Conservation (phyloP, 2,329 filamentous ascomycete species). For the Fusarium sterilihyphosum region DNA sequence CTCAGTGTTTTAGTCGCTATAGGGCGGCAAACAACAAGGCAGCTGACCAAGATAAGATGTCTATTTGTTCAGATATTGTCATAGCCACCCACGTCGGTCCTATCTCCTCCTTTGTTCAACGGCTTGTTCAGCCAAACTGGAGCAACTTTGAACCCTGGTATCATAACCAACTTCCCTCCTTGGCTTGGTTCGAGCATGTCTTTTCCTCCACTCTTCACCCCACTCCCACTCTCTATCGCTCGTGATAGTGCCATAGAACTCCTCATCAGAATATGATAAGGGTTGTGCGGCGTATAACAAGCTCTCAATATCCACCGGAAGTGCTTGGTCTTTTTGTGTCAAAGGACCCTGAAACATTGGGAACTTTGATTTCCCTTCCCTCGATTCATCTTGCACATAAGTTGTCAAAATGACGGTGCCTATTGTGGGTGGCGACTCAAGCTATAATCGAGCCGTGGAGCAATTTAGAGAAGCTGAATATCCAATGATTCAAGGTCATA, state of each 20-base stretch:
- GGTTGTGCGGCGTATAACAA: constrained; percentile 13
- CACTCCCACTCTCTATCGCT: constrained; percentile 19
- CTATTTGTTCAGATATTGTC: background rate
- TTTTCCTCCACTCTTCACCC: constrained; percentile 19
- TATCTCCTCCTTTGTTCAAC: background rate
- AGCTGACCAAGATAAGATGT: constrained; percentile 25
- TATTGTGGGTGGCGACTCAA: constrained; percentile 1
- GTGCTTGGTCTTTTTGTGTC: background rate
- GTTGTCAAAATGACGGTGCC: constrained; percentile 2
- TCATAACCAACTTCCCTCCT: constrained; percentile 20
- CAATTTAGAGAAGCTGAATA: constrained; percentile 68
- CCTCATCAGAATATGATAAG: constrained; percentile 27
- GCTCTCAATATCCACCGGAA: background rate
- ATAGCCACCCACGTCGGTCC: background rate
- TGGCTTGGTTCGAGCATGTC: constrained; percentile 15
- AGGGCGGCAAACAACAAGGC: constrained; percentile 19
- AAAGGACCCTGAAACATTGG: background rate
- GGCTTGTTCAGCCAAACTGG: background rate
- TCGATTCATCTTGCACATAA: background rate
- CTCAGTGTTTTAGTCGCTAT: constrained; percentile 18
- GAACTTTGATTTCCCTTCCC: background rate
- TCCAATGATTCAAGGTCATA: constrained; percentile 73
- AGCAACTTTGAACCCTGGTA: background rate
- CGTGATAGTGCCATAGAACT: constrained; percentile 23
- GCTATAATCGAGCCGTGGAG: constrained; percentile 70